Evolutionary conservation across 2,329 filamentous ascomycete genomes (phyloP), one percentile per base, ranked within the genome.

Genomic region (Fusarium heterosporum): DNA sequence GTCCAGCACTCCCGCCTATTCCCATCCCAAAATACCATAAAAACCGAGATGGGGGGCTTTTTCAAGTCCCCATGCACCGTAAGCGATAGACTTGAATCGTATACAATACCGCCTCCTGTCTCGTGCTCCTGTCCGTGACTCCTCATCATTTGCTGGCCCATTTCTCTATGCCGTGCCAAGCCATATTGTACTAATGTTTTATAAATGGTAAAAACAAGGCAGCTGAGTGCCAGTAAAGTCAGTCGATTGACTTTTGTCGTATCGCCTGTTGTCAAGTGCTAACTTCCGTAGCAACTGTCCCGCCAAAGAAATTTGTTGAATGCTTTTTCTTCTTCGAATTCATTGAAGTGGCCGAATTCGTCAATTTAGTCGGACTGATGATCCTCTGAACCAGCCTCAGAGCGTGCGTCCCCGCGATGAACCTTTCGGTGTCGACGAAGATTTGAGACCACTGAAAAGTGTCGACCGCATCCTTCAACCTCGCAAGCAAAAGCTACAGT

Each of bases 381-480:
- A 61, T 88, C 86, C 71, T 89, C 87, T 8, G 87, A 89, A 28
- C 87, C 87, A 26, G 86, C 84, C 68, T 89, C 87, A 4, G 87
- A 89, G 45, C 82, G 84, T 11, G 84, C 79, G 48, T 93, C 90
- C 72, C 90, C 77, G 16, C 78, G 96, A 84, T 99, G 96, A 46
- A 98, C 95, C 82, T 98, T 98, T 76, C 93, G 91, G 81, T 99
- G 96, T 73, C 96, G 87, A 68, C 96, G 90, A 55, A 98, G 83
- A 78, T 99, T 99, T 42, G 94, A 97, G 22, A 98, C 96, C 26
- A 98, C 96, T 1, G 95, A 98, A 79, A 99, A 98, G 75, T 97
- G 93, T 72, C 96, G 90, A 38, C 95, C 95, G 76, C 96, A 99
- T 46, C 94, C 94, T 76, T 97, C 93, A 55, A 97, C 92, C 73